Base-by-base conservation (phyloP, 1,139 yeast species). In the Candida sojae region DNA sequence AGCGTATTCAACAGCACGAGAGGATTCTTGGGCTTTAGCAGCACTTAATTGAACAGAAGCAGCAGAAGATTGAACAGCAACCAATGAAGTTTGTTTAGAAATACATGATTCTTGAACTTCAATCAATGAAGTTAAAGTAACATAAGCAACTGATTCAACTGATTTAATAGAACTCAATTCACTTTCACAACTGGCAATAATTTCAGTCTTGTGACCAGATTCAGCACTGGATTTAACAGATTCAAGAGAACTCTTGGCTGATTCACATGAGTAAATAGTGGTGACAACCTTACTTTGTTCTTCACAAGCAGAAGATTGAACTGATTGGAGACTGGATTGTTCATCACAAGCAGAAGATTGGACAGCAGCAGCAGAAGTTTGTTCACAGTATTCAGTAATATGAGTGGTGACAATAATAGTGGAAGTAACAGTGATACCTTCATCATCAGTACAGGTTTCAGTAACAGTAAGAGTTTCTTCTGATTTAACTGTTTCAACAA, bases 231-330 rank as follows among this genome's bases (percentile, higher is more conserved):
- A 47, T 38, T 52, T 44, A 9, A 48, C 49, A 12, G 54, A 47
- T 33, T 48, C 48, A 21, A 50, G 25, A n/a, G 54, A 48, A 33
- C 44, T 43, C 10, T 47, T 52, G 13, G 48, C 54, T 5, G 53
- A 49, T 40, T 52, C 54, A 46, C 54, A 53, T 8, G 54, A 52
- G 5, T 48, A 49, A 23, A 50, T 44, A 13, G 31, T 38, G 10
- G 55, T 44, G 5, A 48, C 39, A 5, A 51, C 46, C n/a, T 43
- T 42, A n/a, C 26, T 43, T 29, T 45, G 47, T 30, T 49, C 46
- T 13, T 23, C 43, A 12, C 40, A 35, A 11, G 40, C 43, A 29
- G 48, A 43, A 4, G 49, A 32, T 43, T 53, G 56, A 11, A 28
- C 42, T 9, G 50, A 44, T 12, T 41, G 36, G 8, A 47, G 47